Conservation (phyloP, 768 basidiomycete species). For the Lentinus brumalis region DNA sequence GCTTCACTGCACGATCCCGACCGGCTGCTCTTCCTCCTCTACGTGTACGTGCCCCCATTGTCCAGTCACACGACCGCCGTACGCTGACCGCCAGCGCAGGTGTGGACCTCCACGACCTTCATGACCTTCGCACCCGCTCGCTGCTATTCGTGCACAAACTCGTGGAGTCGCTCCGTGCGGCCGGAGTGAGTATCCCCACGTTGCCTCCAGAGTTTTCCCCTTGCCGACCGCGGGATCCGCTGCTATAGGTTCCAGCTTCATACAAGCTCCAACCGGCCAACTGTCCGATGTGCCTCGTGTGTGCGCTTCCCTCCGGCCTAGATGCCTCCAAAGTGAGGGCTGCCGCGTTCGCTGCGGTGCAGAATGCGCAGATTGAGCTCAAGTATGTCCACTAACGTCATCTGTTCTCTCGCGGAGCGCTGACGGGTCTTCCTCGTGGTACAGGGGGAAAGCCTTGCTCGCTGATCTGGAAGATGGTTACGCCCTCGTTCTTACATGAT, state of each 20-base stretch:
- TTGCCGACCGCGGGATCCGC: background rate
- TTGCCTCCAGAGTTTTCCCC: background rate
- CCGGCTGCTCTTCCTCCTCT: slow-evolving; percentile 58
- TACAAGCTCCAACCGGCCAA: slow-evolving; percentile 65
- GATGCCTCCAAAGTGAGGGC: slow-evolving; percentile 44
- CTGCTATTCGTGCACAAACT: slow-evolving; percentile 67
- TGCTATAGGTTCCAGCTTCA: slow-evolving; percentile 55
- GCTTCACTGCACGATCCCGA: slow-evolving; percentile 68
- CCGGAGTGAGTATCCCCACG: slow-evolving; percentile 46
- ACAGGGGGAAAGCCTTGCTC: slow-evolving; percentile 51
- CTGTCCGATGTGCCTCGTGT: slow-evolving; percentile 60
- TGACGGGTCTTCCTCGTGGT: slow-evolving; percentile 2
- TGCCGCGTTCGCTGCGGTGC: slow-evolving; percentile 47
- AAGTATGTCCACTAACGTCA: slow-evolving; percentile 37
- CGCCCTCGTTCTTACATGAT: slow-evolving; percentile 58
- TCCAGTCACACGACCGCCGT: slow-evolving; percentile 8
- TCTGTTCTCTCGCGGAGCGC: background rate
- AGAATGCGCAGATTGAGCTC: slow-evolving; percentile 43
- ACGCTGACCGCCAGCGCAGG: slow-evolving; percentile 37
- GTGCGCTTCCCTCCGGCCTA: slow-evolving; percentile 48
- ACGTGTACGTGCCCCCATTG: slow-evolving; percentile 46
- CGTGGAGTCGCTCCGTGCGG: slow-evolving; percentile 56
- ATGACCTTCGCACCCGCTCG: slow-evolving; percentile 62
- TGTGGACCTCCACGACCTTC: slow-evolving; percentile 68
- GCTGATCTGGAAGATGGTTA: slow-evolving; percentile 54